A percentile compares a stretch with the other conserved stretches of the same genome.
Conservation (phyloP, 768 basidiomycete species). For the Mycena galopus region DNA sequence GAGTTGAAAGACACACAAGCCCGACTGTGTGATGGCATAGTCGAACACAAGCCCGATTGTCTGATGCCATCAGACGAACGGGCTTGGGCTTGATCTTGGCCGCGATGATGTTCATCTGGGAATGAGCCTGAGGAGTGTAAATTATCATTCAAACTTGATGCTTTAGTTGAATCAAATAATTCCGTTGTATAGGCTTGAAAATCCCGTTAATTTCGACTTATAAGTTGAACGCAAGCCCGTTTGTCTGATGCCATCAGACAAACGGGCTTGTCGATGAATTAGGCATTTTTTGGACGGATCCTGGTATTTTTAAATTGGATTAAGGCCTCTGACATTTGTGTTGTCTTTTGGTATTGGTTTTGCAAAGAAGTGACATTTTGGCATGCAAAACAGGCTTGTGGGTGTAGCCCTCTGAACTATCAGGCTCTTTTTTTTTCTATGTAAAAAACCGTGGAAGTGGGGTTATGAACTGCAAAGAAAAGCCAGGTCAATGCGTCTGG, state of each 20-base stretch:
- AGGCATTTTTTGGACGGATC: background rate
- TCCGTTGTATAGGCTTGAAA: background rate
- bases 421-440: background rate
- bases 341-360: background rate
- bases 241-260: background rate
- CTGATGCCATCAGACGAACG: background rate
- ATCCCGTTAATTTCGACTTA: background rate
- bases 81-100: background rate
- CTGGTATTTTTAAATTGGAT: background rate
- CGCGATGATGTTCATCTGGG: background rate
- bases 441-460: background rate
- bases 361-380: background rate
- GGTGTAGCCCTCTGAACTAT: background rate
- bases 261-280: background rate
- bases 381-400: background rate
- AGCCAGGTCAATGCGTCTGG: too few species aligned
- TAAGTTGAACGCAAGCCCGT: background rate
- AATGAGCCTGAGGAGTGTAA: background rate
- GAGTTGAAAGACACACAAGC: background rate
- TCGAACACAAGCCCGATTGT: background rate
- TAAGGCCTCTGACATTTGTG: background rate
- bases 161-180: background rate
- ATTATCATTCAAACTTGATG: background rate
- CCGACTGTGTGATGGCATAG: background rate
- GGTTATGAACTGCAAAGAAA: background rate